Evolutionary conservation across 352 stramenopile species (phyloP).

Genomic region (Saprolegnia diclina): DNA sequence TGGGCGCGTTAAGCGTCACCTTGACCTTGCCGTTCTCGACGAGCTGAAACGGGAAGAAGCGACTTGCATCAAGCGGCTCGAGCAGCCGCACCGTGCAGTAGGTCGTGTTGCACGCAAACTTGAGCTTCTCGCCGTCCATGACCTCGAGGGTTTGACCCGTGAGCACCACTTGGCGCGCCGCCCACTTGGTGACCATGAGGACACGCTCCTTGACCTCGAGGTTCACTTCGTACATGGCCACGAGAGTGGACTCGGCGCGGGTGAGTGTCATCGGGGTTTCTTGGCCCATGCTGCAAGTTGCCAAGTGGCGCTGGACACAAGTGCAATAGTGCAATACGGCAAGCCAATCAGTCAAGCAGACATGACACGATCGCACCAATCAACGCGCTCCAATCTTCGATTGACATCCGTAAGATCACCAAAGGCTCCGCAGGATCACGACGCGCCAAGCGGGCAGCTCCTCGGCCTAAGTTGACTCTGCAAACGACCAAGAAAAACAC

Average conservation of each 20-base stretch:
- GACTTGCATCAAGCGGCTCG: background rate
- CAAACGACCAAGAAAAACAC: too few relatives aligned
- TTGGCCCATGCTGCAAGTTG: too few relatives aligned
- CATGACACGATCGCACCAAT: too few relatives aligned
- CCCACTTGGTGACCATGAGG: slow-evolving; percentile 1
- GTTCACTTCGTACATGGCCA: background rate
- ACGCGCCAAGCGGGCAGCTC: too few relatives aligned
- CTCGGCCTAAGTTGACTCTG: too few relatives aligned
- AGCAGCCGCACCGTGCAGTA: background rate
- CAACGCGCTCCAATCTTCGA: too few relatives aligned
- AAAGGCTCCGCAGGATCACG: too few relatives aligned
- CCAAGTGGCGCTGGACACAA: too few relatives aligned
- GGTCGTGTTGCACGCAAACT: slow-evolving; percentile 1
- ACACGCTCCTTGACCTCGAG: slow-evolving; percentile 2
- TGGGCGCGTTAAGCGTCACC: background rate
- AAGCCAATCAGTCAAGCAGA: too few relatives aligned
- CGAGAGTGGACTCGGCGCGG: background rate
- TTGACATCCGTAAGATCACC: too few relatives aligned
- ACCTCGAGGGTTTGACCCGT: slow-evolving; percentile 5
- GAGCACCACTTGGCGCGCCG: slow-evolving; percentile 2
- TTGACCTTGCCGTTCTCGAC: slow-evolving; percentile 8
- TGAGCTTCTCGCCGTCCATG: background rate
- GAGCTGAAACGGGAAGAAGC: background rate
- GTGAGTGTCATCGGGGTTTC: background rate
- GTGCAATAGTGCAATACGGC: too few relatives aligned